Percentiles rank a stretch among this genome's conserved stretches.
Conservation (phyloP, 1,284 basidiomycete genomes). For the Apiotrichum domesticum region DNA sequence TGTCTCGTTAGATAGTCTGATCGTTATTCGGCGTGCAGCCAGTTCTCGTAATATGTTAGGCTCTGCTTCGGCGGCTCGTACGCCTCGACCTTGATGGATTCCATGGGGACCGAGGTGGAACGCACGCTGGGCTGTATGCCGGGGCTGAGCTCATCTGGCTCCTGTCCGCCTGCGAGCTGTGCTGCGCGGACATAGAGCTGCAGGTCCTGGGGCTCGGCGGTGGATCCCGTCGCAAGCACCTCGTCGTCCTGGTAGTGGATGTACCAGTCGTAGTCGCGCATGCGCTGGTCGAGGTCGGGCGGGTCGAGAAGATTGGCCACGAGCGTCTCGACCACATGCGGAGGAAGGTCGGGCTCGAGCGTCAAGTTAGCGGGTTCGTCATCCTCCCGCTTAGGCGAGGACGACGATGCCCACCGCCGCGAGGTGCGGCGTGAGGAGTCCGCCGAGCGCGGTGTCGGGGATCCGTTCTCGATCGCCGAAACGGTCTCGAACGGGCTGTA, state of each 20-base stretch:
- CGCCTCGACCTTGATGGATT: constrained; percentile 2
- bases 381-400: constrained; percentile 1
- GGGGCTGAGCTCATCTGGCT: constrained; percentile 22
- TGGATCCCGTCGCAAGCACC: constrained; percentile 30
- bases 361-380: neutral
- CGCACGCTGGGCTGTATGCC: neutral
- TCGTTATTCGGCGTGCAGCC: constrained; percentile 14
- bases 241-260: constrained; percentile 47
- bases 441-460: constrained; percentile 1
- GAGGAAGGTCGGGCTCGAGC: constrained; percentile 1
- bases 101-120: neutral
- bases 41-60: constrained; percentile 25
- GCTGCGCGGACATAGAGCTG: constrained; percentile 44
- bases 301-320: constrained; percentile 62
- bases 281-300: constrained; percentile 45
- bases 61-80: constrained; percentile 19
- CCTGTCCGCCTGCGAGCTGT: constrained; percentile 35
- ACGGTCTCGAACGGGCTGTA: constrained; percentile 38
- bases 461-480: neutral
- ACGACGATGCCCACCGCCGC: constrained; percentile 29
- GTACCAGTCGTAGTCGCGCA: constrained; percentile 71
- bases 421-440: constrained; percentile 24
- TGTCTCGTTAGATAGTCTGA: neutral
- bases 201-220: constrained; percentile 48
- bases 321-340: constrained; percentile 52